These are phyloP conservation scores for Aureobasidium lini DNA, from an alignment of 2,329 filamentous ascomycete species.

Conservation along the genomic window DNA sequence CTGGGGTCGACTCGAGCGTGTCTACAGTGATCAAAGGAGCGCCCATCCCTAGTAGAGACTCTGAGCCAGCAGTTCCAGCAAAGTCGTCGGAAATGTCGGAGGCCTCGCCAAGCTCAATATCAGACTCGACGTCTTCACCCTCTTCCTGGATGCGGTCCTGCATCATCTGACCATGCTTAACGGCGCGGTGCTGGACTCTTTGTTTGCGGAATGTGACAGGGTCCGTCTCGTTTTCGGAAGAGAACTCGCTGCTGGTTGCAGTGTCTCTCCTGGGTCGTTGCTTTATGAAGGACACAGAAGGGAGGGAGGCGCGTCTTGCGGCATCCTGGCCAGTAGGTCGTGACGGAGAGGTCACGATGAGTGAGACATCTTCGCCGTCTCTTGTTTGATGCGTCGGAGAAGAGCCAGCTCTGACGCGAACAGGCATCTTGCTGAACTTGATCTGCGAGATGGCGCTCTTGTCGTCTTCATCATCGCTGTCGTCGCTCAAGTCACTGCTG, in stretches of 20 bases:
- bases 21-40: constrained; percentile 28
- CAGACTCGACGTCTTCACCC: constrained; percentile 26
- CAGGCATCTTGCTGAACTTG: constrained; percentile 92
- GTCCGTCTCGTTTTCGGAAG: constrained; percentile 73
- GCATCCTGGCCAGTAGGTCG: constrained; percentile 32
- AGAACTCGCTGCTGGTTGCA: constrained; percentile 74
- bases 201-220: constrained; percentile 53
- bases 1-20: constrained; percentile 14
- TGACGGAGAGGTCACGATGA: constrained; percentile 51
- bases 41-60: constrained; percentile 59
- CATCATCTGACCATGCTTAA: constrained; percentile 47
- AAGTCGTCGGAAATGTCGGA: constrained; percentile 49
- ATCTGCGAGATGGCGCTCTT: constrained; percentile 75
- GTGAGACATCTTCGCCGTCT: constrained; percentile 46
- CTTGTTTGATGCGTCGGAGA: constrained; percentile 70
- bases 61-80: constrained; percentile 59
- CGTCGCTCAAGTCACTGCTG: constrained; percentile 76
- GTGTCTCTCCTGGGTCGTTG: constrained; percentile 66
- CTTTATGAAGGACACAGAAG: constrained; percentile 55
- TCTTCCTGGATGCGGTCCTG: constrained; percentile 47
- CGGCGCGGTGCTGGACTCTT: constrained; percentile 48
- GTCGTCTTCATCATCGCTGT: constrained; percentile 69
- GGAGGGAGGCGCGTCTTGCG: constrained; percentile 60
- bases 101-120: constrained; percentile 30
- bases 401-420: constrained; percentile 76